Percentiles rank a stretch among this genome's conserved stretches.
Evolutionary conservation across 2,329 filamentous ascomycete species (phyloP).

Genomic region (Fusarium pseudoanthophilum): DNA sequence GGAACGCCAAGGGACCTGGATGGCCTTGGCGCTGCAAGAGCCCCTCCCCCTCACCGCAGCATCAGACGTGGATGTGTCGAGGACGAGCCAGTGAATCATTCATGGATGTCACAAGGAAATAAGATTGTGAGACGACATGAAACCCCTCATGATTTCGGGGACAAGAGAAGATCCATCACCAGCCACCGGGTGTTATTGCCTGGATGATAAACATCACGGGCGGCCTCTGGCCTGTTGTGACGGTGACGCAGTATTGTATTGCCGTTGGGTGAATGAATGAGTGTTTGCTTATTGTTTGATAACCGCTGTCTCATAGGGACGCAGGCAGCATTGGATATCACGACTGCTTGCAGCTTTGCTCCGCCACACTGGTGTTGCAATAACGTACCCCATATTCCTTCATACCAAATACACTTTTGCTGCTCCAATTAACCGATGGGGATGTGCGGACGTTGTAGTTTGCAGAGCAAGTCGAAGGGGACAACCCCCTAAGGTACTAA

Average conservation of each 20-base stretch:
- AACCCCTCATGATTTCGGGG: conserved; percentile 14
- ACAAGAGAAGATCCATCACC: neutral
- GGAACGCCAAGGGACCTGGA: conserved; percentile 35
- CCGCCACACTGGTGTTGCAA: conserved; percentile 19
- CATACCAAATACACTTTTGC: neutral
- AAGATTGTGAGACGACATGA: conserved; percentile 28
- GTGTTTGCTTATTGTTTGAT: neutral
- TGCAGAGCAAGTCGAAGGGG: neutral
- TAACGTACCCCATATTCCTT: conserved; percentile 2
- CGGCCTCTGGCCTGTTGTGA: conserved; percentile 28
- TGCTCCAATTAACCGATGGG: neutral
- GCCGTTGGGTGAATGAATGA: neutral
- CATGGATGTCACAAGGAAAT: conserved; percentile 21
- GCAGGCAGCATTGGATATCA: conserved; percentile 9
- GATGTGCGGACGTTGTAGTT: neutral
- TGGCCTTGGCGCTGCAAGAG: conserved; percentile 35
- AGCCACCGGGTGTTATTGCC: conserved; percentile 1
- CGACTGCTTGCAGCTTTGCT: conserved; percentile 18
- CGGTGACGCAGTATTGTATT: neutral
- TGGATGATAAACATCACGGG: conserved; percentile 4
- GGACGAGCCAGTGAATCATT: conserved; percentile 24
- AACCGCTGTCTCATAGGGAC: neutral
- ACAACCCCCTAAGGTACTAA: neutral
- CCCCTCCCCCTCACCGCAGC: conserved; percentile 37
- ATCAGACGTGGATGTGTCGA: conserved; percentile 19